Percentiles rank a stretch among this genome's conserved stretches.
Evolutionary conservation across 208 protist genomes (phyloP).

Genomic region (Crithidia fasciculata): DNA sequence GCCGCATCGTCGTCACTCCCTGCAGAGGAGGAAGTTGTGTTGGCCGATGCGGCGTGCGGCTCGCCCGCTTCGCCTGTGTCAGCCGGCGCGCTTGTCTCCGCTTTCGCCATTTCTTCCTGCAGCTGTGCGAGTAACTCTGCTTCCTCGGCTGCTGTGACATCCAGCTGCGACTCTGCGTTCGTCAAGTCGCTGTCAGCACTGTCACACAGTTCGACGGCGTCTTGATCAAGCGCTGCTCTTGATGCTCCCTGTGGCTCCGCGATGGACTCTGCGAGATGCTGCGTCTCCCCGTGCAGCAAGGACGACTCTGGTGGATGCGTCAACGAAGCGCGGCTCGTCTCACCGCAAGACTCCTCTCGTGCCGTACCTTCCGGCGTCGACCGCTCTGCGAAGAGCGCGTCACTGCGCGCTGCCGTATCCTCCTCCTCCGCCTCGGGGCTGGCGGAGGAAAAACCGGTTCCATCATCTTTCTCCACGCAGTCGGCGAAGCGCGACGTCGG

Average conservation of each 20-base stretch:
- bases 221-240: neutral
- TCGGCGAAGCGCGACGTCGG: constrained; percentile 15
- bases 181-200: constrained; percentile 7
- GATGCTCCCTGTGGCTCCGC: neutral
- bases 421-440: neutral
- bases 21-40: neutral
- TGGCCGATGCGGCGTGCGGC: neutral
- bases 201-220: constrained; percentile 6
- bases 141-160: constrained; percentile 24
- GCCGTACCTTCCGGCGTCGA: neutral
- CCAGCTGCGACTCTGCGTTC: constrained; percentile 17
- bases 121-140: constrained; percentile 30
- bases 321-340: neutral
- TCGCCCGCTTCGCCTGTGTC: neutral
- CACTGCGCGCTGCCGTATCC: neutral
- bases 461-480: constrained; percentile 12
- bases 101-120: constrained; percentile 21
- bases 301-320: neutral
- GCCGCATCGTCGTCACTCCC: neutral
- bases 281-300: neutral
- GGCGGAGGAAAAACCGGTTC: neutral
- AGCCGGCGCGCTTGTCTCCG: neutral
- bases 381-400: neutral
- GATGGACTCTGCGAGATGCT: neutral
- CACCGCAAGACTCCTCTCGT: neutral